Evolutionary conservation across 768 basidiomycete genomes (phyloP), one percentile per base, ranked within the genome.

Genomic region (Suillus bovinus): DNA sequence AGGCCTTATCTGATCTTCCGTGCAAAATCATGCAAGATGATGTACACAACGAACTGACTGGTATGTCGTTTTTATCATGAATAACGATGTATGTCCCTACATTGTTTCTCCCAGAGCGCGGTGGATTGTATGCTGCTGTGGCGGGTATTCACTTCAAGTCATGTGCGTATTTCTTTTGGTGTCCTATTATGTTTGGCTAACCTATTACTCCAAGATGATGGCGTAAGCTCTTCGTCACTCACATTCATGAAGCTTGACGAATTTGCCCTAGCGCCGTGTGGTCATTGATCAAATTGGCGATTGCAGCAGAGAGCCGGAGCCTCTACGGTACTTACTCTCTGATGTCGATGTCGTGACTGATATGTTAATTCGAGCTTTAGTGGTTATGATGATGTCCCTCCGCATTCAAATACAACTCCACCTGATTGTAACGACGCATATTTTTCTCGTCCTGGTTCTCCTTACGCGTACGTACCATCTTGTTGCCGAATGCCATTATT

Each of bases 141-240:
- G 59, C 68, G 4, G 68, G 68, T 3, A 33, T 67, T 5, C 68
- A 69, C 44, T 67, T 66, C 38, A 61, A 47, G 49, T 31, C 42
- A 54, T 69, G 68, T 64, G 42, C 52, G 68, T 66, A 14, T 34
- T 20, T 20, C n/a, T 52, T 27, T 56, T 5, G 3, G 3, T 27
- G 24, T 39, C 7, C 22, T 4, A 7, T 39, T 13, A 27, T 39
- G 17, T 22, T 56, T 56, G 10, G 10, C 55, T 56, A 11, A 56
- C 11, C 8, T 17, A 20, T 39, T 10, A 27, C 10, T 39, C 53
- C 17, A 56, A 56, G 55, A 27, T 56, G 9, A 39, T 13, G 38
- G 36, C 14, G 55, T 56, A 39, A 56, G 55, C 5, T 39, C 17
- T 39, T 27, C 2, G 1, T 56, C 11, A 11, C 14, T 38, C 6